Percentiles rank a stretch among this genome's conserved stretches.
Conservation (phyloP, 1,284 basidiomycete genomes). For the Puccinia triticina region DNA sequence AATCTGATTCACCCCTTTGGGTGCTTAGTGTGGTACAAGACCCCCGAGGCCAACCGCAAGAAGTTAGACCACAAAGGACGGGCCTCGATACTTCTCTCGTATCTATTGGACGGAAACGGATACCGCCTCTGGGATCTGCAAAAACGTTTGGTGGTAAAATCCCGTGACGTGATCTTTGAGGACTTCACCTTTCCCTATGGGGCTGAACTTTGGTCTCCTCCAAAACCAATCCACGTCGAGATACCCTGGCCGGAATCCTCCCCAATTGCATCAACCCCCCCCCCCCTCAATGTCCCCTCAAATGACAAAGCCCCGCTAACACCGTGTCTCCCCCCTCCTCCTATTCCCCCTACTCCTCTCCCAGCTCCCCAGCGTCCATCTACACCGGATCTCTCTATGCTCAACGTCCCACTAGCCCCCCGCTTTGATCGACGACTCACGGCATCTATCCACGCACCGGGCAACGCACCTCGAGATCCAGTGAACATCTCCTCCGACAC, state of each 20-base stretch:
- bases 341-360: background rate
- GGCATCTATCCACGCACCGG: slow-evolving; percentile 11
- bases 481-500: background rate
- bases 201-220: too few relatives aligned
- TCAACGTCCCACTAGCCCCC: background rate
- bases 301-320: too few relatives aligned
- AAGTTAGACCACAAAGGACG: slow-evolving; percentile 9
- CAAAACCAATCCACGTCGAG: background rate
- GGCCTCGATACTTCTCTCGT: too few relatives aligned
- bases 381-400: background rate
- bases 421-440: background rate
- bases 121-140: slow-evolving; percentile 8
- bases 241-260: background rate
- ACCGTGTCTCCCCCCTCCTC: background rate
- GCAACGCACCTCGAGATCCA: background rate
- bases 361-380: background rate
- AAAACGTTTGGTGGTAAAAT: background rate
- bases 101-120: background rate
- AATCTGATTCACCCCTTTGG: slow-evolving; percentile 12
- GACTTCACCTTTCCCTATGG: slow-evolving; percentile 24
- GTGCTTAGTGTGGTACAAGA: slow-evolving; percentile 21
- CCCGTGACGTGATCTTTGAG: slow-evolving; percentile 4
- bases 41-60: background rate
- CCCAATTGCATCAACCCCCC: too few relatives aligned
- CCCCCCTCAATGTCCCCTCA: too few relatives aligned